Evolutionary conservation across 345 rosid species (phyloP), one percentile per base, ranked within the genome.

Genomic region (Brassica cretica): DNA sequence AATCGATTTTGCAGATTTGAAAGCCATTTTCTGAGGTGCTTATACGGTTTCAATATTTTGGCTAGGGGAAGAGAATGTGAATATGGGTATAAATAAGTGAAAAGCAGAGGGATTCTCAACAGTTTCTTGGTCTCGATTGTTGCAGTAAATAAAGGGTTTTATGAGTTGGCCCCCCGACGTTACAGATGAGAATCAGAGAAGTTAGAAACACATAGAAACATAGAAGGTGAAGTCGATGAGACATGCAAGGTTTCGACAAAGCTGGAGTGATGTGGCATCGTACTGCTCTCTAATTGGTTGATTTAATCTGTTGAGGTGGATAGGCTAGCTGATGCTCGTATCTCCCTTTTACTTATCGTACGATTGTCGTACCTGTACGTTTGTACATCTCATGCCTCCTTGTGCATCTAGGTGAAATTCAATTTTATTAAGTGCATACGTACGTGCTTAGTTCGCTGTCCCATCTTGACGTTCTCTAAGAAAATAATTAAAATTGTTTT

Each of bases 381-480:
- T 46, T 46, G 55, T 46, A 5, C 55, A 46, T 49, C 16, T 49
- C 55, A 49, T 5, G 55, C 55, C 18, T 49, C 5, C 55, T 49
- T 49, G 18, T 49, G 55, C 6, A 14, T 14, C 55, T 49, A 49
- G 15, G 55, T 49, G 18, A n/a, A 49, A 49, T 49, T 49, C 55
- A 49, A 49, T 3, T 49, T 49, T 49, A n/a, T 49, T 49, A 49
- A 49, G 55, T 14, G 58, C 27, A 6, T 37, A 66, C 66, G 78
- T 75, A 66, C 55, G 44, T 37, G 66, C 66, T 75, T 66, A 55
- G 72, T 75, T 66, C 72, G 66, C 78, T 56, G 55, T 35, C 55
- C 65, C 39, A 58, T 66, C 64, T 25, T 12, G 64, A 25, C 64
- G 64, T 60, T n/a, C 66, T 37, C 30, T 39, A 66, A 39, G 41